These are phyloP conservation scores for Juglanconis sp. DNA, from an alignment of 2,329 filamentous ascomycete genomes.

Conservation along the genomic window DNA sequence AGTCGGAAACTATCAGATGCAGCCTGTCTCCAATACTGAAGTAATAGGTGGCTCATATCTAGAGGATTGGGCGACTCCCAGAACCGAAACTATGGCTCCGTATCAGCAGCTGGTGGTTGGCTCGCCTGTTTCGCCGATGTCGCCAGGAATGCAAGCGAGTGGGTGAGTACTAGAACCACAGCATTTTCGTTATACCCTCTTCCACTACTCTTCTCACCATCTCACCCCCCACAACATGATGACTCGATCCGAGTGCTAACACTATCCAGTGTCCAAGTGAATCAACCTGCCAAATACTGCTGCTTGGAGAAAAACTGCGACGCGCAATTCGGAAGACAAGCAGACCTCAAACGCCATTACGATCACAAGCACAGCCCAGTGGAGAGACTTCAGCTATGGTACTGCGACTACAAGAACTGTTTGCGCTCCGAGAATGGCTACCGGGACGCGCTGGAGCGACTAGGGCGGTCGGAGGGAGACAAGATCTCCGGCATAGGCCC, in stretches of 20 bases:
- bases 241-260: not conserved
- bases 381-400: conserved; percentile 39
- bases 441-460: not conserved
- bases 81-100: not conserved
- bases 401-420: conserved; percentile 53
- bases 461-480: not conserved
- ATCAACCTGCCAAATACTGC: conserved; percentile 20
- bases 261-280: not conserved
- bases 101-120: not conserved
- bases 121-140: not conserved
- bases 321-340: conserved; percentile 47
- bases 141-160: not conserved
- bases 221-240: not conserved
- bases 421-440: conserved; percentile 30
- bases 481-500: conserved; percentile 29
- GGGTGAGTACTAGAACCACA: not conserved
- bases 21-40: not conserved
- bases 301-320: conserved; percentile 42
- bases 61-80: not conserved
- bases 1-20: not conserved
- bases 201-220: too few species aligned
- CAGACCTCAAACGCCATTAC: conserved; percentile 54
- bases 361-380: conserved; percentile 44
- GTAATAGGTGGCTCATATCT: not conserved
- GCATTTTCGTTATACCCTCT: too few species aligned